Base-by-base conservation (phyloP, 192 early-diverging fungal species). In the Linderina pennispora region DNA sequence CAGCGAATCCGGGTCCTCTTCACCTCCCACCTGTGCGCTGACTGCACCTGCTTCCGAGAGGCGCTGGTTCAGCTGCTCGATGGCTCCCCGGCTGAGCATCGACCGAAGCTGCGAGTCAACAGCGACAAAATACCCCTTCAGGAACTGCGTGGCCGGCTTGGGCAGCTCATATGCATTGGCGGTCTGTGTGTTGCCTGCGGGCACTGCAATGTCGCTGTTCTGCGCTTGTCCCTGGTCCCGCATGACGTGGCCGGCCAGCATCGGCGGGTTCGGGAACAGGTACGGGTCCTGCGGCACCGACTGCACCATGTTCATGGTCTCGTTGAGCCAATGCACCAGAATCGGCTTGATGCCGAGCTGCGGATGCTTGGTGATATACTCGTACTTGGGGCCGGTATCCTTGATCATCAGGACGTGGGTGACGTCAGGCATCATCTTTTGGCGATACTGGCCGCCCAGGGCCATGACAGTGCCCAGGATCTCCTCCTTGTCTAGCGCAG, bases 291-390 rank as follows among this genome's bases (percentile, higher is more conserved):
- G 77, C 0, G 74, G 61, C 35, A 84, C 54, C 14, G 51, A 37
- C 20, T 69, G 44, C 34, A 65, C 63, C 23, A 87, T 38, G 33
- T 76, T 78, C 20, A 84, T 58, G 43, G 79, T 80, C 32, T 78
- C 75, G 32, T 86, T 75, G 54, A 90, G 83, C 78, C 82, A 90
- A 39, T 87, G 82, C 28, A 86, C 86, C 21, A 90, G 54, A 41
- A 90, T 66, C 11, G 80, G 36, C 38, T 57, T 76, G 26, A 85
- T 74, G n/a, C 63, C 70, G 22, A 69, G 45, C 45, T 77, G 69
- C 14, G 61, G 63, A 36, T 69, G 50, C 25, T 48, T 34, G 41
- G 62, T 71, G 0, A 52, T 63, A 40, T 58, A 62, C 14, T 67
- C 66, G 38, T 77, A 79, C 38, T 75, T 79, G 16, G 38, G 37